These are phyloP conservation scores for Ascochyta clinopodiicola DNA, from an alignment of 2,329 filamentous ascomycete species.

Conservation along the genomic window DNA sequence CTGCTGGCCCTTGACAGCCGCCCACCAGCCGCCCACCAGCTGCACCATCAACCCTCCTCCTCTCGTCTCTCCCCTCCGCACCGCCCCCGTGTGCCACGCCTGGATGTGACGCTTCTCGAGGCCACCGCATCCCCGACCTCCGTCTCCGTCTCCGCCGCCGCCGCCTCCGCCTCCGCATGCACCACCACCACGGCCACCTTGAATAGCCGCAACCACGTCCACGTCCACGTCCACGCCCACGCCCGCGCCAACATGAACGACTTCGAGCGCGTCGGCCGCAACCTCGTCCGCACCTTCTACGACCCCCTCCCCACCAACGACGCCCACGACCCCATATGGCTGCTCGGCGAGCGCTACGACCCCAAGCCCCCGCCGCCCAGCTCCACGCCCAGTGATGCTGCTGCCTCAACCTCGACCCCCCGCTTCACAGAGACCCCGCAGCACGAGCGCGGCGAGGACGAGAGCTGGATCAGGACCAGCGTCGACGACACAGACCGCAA, in stretches of 20 bases:
- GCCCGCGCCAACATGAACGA: conserved; percentile 64
- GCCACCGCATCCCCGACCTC: conserved; percentile 20
- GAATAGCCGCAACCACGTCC: conserved; percentile 6
- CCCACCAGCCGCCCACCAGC: not conserved
- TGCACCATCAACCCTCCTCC: not conserved
- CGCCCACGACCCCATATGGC: conserved; percentile 78
- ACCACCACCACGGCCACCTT: conserved; percentile 17
- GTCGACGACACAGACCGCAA: conserved; percentile 71
- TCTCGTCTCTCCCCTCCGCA: not conserved
- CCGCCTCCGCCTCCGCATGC: conserved; percentile 20
- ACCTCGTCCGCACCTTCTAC: conserved; percentile 90
- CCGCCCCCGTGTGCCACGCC: not conserved
- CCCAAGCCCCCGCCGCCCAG: conserved; percentile 34
- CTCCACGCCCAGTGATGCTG: conserved; percentile 25
- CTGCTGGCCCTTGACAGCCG: conserved; percentile 8
- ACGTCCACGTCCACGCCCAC: not conserved
- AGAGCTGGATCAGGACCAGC: conserved; percentile 71
- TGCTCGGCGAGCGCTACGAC: conserved; percentile 70
- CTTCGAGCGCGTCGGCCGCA: conserved; percentile 74
- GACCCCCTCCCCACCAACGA: conserved; percentile 88
- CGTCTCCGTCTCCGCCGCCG: conserved; percentile 9
- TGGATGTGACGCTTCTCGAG: conserved; percentile 24
- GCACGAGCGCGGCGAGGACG: conserved; percentile 41
- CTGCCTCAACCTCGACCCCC: conserved; percentile 16
- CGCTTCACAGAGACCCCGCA: conserved; percentile 29